Base-by-base conservation (phyloP, 257 asterid genomes). In the Dorcoceras hygrometricum region DNA sequence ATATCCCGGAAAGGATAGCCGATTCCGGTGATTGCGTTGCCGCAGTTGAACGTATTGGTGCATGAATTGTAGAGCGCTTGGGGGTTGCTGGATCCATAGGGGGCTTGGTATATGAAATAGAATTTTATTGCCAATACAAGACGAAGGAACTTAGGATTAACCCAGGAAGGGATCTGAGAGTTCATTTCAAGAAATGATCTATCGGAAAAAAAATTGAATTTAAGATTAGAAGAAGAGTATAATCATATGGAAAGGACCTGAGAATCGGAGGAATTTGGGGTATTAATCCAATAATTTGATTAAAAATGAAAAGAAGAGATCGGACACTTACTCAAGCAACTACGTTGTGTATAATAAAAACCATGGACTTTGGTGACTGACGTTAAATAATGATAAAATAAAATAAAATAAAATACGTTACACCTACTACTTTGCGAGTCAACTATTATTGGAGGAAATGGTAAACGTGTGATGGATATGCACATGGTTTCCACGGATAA, bases 1-100 rank as follows among this genome's bases (percentile, higher is more conserved):
- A 6, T 0, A 56, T 75, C 79, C 11, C 90, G 82, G 61, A 89
- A 89, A 19, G 96, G 96, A 61, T 89, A 89, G 34, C 77, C 73
- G 29, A 89, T 57, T 27, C 57, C 61, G 5, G 78, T 73, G 71
- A 81, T 78, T 2, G 36, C 0, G 31, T 51, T 10, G 16, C 96
- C 95, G 55, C 96, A 89, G 73, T 55, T 77, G 82, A 80, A 89
- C 0, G 70, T 53, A 73, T 75, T 74, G 62, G 77, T 76, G 59
- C 96, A 87, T 12, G 68, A 36, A 0, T 36, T 50, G 74, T 81
- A 85, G 18, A 65, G 75, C 14, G 65, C 68, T 6, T 65, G 60
- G 0, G 77, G 76, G 46, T 36, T 28, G 70, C 82, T 58, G 3
- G 74, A 67, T 59, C 54, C 83, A 14, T 11, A 25, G 2, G 57